phyloP scores from a whole-genome alignment of 306 rosid genomes.

The Lathyrus aphaca region DNA sequence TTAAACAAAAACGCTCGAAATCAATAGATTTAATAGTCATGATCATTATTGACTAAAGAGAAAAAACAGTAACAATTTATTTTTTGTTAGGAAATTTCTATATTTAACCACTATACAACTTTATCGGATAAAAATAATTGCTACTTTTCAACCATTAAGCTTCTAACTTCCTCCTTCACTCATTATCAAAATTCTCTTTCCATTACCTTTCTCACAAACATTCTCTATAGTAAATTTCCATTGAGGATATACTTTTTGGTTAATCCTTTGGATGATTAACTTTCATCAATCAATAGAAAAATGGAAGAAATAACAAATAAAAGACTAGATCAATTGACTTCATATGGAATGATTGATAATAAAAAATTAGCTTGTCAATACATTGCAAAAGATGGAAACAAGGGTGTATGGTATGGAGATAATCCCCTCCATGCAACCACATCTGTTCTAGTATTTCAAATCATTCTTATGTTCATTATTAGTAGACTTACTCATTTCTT shows the following conservation, averaged over 20 bases:
- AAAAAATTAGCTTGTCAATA: constrained; percentile 30
- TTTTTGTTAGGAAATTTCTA: constrained; percentile 1
- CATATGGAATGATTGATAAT: constrained; percentile 24
- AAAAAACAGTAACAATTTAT: too few species aligned
- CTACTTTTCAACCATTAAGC: constrained; percentile 40
- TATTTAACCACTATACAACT: neutral
- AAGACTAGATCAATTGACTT: neutral
- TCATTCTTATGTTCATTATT: constrained; percentile 3
- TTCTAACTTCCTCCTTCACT: constrained; percentile 32
- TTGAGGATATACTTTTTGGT: neutral
- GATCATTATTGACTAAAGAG: neutral
- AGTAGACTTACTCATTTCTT: constrained; percentile 37
- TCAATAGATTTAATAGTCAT: too few species aligned
- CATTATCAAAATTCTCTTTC: constrained; percentile 32
- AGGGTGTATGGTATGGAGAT: constrained; percentile 29
- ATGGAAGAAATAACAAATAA: neutral
- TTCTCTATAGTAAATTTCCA: constrained; percentile 18
- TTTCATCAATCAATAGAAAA: neutral
- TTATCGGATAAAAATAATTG: constrained; percentile 25
- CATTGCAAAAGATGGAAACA: neutral
- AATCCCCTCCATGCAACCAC: neutral
- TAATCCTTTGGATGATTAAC: neutral
- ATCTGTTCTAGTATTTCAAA: neutral
- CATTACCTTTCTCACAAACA: constrained; percentile 12
- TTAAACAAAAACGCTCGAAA: too few species aligned